phyloP scores from a whole-genome alignment of 2,329 filamentous ascomycete genomes.

The Scedosporium apiospermum region DNA sequence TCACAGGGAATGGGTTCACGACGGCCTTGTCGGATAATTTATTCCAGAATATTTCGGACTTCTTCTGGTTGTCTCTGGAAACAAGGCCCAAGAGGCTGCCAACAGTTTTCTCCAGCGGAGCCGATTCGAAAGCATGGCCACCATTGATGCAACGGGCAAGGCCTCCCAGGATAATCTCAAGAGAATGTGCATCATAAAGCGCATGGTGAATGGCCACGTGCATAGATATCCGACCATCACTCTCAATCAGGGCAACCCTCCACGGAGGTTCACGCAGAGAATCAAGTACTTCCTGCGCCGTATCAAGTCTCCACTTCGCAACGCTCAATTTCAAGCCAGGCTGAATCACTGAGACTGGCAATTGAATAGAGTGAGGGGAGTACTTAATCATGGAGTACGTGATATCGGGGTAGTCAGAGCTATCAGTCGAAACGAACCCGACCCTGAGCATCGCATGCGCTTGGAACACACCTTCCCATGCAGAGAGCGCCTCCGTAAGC shows the following conservation, averaged over 20 bases:
- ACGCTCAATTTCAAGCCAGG: slow-evolving; percentile 17
- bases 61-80: neutral
- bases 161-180: slow-evolving; percentile 54
- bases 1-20: slow-evolving; percentile 63
- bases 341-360: slow-evolving; percentile 11
- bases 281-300: slow-evolving; percentile 23
- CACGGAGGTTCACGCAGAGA: slow-evolving; percentile 51
- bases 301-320: slow-evolving; percentile 26
- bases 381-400: slow-evolving; percentile 72
- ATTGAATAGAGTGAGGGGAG: slow-evolving; percentile 7
- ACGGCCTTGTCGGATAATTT: slow-evolving; percentile 39
- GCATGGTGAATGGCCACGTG: slow-evolving; percentile 62
- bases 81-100: neutral
- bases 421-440: slow-evolving; percentile 52
- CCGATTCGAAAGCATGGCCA: slow-evolving; percentile 13
- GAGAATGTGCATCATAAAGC: slow-evolving; percentile 73
- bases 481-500: slow-evolving; percentile 32
- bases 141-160: slow-evolving; percentile 9
- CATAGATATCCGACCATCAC: slow-evolving; percentile 18
- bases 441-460: slow-evolving; percentile 66
- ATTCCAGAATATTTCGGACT: slow-evolving; percentile 47
- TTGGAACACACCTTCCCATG: slow-evolving; percentile 48
- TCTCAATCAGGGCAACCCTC: slow-evolving; percentile 42
- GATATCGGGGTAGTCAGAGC: slow-evolving; percentile 39
- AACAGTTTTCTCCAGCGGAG: slow-evolving; percentile 10